Evolutionary conservation across 768 basidiomycete genomes (phyloP).

Genomic region (Lactifluus echinatus): DNA sequence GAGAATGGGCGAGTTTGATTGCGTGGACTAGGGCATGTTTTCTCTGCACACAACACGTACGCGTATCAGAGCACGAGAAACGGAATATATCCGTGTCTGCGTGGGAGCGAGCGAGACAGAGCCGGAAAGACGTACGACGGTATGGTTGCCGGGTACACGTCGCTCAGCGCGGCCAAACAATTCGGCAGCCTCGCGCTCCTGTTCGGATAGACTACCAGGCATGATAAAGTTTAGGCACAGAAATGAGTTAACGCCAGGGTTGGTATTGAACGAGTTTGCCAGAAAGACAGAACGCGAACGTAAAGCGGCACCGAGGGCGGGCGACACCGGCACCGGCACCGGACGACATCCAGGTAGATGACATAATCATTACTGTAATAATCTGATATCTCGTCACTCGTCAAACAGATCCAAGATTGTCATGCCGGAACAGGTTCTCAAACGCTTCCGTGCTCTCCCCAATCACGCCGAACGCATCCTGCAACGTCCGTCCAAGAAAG

Average conservation of each 20-base stretch:
- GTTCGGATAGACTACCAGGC: slow-evolving; percentile 23
- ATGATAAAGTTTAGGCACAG: neutral
- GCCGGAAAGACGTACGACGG: slow-evolving; percentile 28
- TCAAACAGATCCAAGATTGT: neutral
- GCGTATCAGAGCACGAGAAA: slow-evolving; percentile 5
- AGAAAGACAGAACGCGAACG: no score
- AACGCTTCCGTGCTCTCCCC: slow-evolving; percentile 77
- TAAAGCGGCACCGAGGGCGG: no score
- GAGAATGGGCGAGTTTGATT: slow-evolving; percentile 45
- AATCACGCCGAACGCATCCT: slow-evolving; percentile 89
- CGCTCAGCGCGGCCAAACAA: slow-evolving; percentile 39
- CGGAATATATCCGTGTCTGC: neutral
- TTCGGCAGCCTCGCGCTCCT: slow-evolving; percentile 32
- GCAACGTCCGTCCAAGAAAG: slow-evolving; percentile 66
- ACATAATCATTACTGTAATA: no score
- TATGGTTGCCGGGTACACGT: slow-evolving; percentile 31
- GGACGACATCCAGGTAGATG: no score
- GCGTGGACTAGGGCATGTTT: slow-evolving; percentile 44
- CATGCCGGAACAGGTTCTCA: slow-evolving; percentile 56
- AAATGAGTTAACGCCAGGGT: neutral
- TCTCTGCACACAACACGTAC: slow-evolving; percentile 31
- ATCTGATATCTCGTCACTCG: no score
- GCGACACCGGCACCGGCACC: no score
- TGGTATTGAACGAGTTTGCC: neutral
- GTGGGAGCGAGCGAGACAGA: neutral